Evolutionary conservation across 139 green algal species (phyloP).

Genomic region (Chlamydomonas sphaeroides): DNA sequence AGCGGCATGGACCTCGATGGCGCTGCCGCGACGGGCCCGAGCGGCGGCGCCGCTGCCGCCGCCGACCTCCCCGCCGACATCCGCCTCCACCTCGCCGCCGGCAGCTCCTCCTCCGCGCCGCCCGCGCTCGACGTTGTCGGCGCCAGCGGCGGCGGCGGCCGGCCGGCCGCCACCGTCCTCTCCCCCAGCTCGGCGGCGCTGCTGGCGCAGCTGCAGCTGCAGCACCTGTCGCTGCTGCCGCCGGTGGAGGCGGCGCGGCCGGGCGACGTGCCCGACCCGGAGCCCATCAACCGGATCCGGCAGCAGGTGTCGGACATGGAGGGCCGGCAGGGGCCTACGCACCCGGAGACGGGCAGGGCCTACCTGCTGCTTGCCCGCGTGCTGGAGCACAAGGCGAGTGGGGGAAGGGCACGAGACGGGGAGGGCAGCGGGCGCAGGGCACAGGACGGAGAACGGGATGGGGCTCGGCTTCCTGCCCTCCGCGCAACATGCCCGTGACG

Average conservation of each 20-base stretch:
- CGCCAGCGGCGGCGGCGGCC: neutral
- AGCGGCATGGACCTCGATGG: no score
- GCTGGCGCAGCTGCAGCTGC: slow-evolving; percentile 22
- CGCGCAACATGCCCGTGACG: no score
- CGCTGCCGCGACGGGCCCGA: no score
- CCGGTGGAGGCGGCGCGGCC: slow-evolving; percentile 17
- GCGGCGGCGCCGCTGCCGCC: no score
- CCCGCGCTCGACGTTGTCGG: neutral
- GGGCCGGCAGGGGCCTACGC: neutral
- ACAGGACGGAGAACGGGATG: no score
- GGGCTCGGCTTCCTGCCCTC: no score
- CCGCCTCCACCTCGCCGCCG: no score
- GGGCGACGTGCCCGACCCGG: slow-evolving; percentile 29
- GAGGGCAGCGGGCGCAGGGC: no score
- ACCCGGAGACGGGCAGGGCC: slow-evolving; percentile 33
- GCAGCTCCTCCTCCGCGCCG: neutral
- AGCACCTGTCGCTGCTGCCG: slow-evolving; percentile 29
- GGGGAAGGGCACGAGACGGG: no score
- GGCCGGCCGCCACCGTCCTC: no score
- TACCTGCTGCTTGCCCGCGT: slow-evolving; percentile 37
- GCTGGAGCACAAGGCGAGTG: slow-evolving; percentile 38
- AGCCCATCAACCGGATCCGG: slow-evolving; percentile 33
- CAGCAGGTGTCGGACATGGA: slow-evolving; percentile 34
- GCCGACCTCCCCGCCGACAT: no score
- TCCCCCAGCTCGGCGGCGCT: no score